A percentile compares a stretch with the other conserved stretches of the same genome.
These are phyloP conservation scores for Liriodendron chinense DNA, from an alignment of 164 flowering plant genomes.

Conservation along the genomic window DNA sequence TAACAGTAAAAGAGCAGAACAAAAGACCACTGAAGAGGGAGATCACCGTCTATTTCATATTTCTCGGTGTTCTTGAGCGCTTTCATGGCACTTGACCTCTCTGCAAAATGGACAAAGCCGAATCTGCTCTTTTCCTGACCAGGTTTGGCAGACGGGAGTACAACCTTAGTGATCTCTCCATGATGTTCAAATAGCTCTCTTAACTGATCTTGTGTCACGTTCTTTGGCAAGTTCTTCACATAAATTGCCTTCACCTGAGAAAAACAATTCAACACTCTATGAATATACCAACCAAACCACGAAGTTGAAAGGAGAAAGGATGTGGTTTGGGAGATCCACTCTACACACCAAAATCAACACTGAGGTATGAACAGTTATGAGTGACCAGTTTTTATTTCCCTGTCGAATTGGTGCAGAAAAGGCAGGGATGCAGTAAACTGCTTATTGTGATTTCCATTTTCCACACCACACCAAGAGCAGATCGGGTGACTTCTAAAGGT, in stretches of 20 bases:
- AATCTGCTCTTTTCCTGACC: conserved; percentile 71
- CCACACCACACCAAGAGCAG: neutral
- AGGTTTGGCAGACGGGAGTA: conserved; percentile 74
- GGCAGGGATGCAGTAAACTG: neutral
- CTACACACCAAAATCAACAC: neutral
- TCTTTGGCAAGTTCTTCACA: conserved; percentile 80
- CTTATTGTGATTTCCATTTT: neutral
- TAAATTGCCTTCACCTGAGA: conserved; percentile 81
- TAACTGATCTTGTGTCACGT: conserved; percentile 61
- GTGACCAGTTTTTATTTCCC: neutral
- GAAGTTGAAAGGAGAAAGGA: neutral
- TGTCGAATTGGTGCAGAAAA: neutral
- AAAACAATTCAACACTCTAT: no score
- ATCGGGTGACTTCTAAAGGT: neutral
- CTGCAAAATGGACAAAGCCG: conserved; percentile 86
- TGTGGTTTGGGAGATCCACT: neutral
- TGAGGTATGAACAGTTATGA: neutral
- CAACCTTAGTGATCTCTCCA: conserved; percentile 83
- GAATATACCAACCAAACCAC: no score
- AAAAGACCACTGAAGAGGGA: neutral
- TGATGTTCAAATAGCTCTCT: conserved; percentile 66
- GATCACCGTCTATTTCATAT: conserved; percentile 74
- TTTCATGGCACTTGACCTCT: conserved; percentile 78
- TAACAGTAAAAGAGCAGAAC: neutral
- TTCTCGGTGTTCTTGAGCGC: conserved; percentile 72